These are phyloP conservation scores for Dissophora ornata DNA, from an alignment of 192 early-diverging fungal species.

Conservation along the genomic window DNA sequence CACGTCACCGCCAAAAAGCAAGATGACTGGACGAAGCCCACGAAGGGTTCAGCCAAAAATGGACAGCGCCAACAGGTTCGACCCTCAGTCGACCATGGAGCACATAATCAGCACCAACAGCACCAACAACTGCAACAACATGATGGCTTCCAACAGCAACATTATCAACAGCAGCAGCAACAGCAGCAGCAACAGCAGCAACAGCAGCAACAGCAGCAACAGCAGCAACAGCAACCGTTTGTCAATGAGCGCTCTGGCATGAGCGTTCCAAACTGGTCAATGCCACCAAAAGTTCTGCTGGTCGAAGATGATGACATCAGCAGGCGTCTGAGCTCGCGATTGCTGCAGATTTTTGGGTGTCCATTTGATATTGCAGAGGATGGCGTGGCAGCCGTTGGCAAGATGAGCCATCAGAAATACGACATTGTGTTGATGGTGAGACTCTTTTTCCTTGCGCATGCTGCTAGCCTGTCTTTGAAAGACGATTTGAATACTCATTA, in stretches of 20 bases:
- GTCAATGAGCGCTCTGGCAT: constrained; percentile 5
- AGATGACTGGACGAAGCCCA: constrained; percentile 26
- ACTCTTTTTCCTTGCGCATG: background rate
- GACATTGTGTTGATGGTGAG: constrained; percentile 78
- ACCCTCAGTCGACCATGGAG: too few species aligned
- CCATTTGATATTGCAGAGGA: constrained; percentile 73
- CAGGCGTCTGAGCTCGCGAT: constrained; percentile 58
- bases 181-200: constrained; percentile 6
- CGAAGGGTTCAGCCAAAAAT: background rate
- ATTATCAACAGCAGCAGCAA: constrained; percentile 5
- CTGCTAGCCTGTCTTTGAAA: background rate
- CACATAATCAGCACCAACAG: constrained; percentile 1
- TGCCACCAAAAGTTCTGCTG: constrained; percentile 67
- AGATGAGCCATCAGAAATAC: constrained; percentile 70
- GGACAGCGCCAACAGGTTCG: background rate
- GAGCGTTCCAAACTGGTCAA: constrained; percentile 52
- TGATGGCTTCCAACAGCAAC: constrained; percentile 6
- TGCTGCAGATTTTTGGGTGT: constrained; percentile 72
- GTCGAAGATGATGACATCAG: constrained; percentile 74
- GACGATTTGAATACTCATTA: too few species aligned
- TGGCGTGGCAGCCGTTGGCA: constrained; percentile 73
- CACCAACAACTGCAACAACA: constrained; percentile 1
- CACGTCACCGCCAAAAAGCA: constrained; percentile 35
- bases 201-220: constrained; percentile 13
- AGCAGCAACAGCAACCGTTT: constrained; percentile 17